A percentile compares a stretch with the other conserved stretches of the same genome.
Evolutionary conservation across 305 asterid genomes (phyloP).

Genomic region (Coffea humblotiana): DNA sequence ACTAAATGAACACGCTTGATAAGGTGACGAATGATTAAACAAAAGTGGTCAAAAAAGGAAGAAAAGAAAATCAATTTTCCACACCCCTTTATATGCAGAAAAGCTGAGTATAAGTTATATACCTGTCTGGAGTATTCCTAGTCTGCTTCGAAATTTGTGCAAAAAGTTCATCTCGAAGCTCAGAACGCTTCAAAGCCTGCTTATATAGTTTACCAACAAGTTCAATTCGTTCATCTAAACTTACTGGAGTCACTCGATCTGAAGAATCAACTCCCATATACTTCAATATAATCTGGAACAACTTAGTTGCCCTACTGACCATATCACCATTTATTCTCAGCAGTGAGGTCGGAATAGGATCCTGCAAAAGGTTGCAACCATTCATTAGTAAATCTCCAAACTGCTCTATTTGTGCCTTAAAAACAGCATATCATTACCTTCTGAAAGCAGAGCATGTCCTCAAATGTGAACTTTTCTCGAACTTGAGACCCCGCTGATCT

Average conservation of each 20-base stretch:
- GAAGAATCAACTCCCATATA: constrained; percentile 85
- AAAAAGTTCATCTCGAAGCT: constrained; percentile 93
- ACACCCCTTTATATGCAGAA: constrained; percentile 12
- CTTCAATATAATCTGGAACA: constrained; percentile 83
- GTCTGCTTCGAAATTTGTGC: constrained; percentile 93
- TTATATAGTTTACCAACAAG: constrained; percentile 83
- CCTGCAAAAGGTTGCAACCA: constrained; percentile 54
- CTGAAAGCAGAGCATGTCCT: constrained; percentile 92
- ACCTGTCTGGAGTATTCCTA: constrained; percentile 90
- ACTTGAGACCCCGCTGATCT: constrained; percentile 63
- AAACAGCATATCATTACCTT: constrained; percentile 48
- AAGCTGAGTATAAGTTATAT: constrained; percentile 11
- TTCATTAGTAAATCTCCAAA: constrained; percentile 26
- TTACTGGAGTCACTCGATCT: constrained; percentile 52
- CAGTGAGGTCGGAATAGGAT: constrained; percentile 83
- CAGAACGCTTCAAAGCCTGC: constrained; percentile 87
- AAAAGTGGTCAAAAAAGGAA: constrained; percentile 1
- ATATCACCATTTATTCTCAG: constrained; percentile 78
- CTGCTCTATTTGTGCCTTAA: constrained; percentile 7
- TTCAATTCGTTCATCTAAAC: constrained; percentile 77
- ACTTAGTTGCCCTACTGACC: constrained; percentile 74
- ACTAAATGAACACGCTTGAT: constrained; percentile 13
- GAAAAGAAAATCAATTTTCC: constrained; percentile 11
- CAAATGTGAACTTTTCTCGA: constrained; percentile 86
- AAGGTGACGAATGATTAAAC: constrained; percentile 5